Percentiles rank a stretch among this genome's conserved stretches.
Conservation (phyloP, 805 yeast genomes). For the Cyberlindnera americana region DNA sequence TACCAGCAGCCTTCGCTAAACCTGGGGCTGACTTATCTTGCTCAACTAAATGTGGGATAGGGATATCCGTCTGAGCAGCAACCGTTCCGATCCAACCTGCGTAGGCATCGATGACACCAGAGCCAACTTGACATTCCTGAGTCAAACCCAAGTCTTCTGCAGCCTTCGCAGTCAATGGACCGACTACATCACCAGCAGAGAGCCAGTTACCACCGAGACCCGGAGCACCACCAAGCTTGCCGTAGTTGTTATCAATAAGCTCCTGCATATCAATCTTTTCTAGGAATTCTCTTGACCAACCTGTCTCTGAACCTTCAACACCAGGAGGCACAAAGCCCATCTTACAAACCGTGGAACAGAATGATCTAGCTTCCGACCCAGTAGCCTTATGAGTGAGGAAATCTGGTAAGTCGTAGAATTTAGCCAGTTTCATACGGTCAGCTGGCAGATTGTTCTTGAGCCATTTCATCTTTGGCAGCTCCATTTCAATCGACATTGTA, state of each 20-base stretch:
- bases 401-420: conserved; percentile 92
- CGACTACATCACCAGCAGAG: conserved; percentile 89
- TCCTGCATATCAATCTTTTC: conserved; percentile 67
- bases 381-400: conserved; percentile 90
- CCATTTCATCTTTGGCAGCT: conserved; percentile 96
- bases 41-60: conserved; percentile 46
- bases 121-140: conserved; percentile 77
- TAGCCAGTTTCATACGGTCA: conserved; percentile 52
- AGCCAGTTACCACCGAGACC: conserved; percentile 67
- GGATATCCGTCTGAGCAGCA: conserved; percentile 74
- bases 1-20: conserved; percentile 65
- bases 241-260: conserved; percentile 70
- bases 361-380: conserved; percentile 80
- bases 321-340: conserved; percentile 94
- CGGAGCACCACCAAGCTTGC: conserved; percentile 80
- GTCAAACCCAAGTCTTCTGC: conserved; percentile 85
- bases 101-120: conserved; percentile 96
- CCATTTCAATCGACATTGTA: conserved; percentile 97
- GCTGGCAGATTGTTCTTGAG: conserved; percentile 77
- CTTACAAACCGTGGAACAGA: conserved; percentile 89
- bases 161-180: conserved; percentile 58
- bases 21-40: conserved; percentile 44
- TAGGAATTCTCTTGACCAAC: conserved; percentile 87
- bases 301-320: conserved; percentile 78
- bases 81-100: conserved; percentile 99